A percentile compares a stretch with the other conserved stretches of the same genome.
Evolutionary conservation across 1,284 basidiomycete species (phyloP).

Genomic region (Lignosus rhinocerotis): DNA sequence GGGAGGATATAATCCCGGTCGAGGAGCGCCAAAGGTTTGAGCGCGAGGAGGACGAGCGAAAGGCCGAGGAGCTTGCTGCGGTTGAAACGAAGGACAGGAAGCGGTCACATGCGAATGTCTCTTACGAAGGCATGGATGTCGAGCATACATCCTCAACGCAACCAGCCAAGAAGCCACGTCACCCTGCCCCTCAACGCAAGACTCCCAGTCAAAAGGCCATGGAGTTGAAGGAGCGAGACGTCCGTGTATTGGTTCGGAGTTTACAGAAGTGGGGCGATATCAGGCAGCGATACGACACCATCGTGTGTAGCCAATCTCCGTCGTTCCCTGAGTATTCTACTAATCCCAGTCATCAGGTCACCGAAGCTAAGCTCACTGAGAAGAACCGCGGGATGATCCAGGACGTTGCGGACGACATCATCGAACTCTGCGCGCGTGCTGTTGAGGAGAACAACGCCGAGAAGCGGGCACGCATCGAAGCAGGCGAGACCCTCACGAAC

Average conservation of each 20-base stretch:
- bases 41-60: slow-evolving; percentile 77
- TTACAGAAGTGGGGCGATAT: slow-evolving; percentile 99
- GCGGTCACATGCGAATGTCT: slow-evolving; percentile 82
- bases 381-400: slow-evolving; percentile 95
- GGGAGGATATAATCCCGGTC: slow-evolving; percentile 98
- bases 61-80: slow-evolving; percentile 64
- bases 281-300: slow-evolving; percentile 89
- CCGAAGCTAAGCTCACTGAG: slow-evolving; percentile 89
- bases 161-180: slow-evolving; percentile 73
- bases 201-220: slow-evolving; percentile 91
- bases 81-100: slow-evolving; percentile 77
- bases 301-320: slow-evolving; percentile 57
- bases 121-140: slow-evolving; percentile 91
- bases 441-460: slow-evolving; percentile 84
- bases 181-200: slow-evolving; percentile 69
- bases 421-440: slow-evolving; percentile 83
- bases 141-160: slow-evolving; percentile 65
- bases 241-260: slow-evolving; percentile 93
- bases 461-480: slow-evolving; percentile 73
- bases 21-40: slow-evolving; percentile 90
- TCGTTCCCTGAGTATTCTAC: slow-evolving; percentile 5
- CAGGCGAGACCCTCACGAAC: slow-evolving; percentile 84
- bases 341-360: slow-evolving; percentile 52
- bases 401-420: slow-evolving; percentile 91
- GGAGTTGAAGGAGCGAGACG: slow-evolving; percentile 96